phyloP scores from a whole-genome alignment of 2,329 filamentous ascomycete genomes.

The Graphilbum sp. region DNA sequence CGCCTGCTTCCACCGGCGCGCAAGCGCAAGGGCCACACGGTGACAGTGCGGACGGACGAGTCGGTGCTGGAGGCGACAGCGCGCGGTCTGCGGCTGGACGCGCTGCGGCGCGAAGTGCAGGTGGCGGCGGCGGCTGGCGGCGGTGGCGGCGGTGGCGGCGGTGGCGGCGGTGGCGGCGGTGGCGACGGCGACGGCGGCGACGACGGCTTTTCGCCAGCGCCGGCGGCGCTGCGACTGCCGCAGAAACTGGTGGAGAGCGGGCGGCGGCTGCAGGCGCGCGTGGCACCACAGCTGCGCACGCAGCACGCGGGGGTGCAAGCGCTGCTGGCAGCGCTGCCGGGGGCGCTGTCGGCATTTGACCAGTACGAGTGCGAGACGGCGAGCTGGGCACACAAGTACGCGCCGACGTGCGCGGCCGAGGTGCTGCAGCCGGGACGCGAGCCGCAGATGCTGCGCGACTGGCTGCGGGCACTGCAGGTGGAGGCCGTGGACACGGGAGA shows the following conservation, averaged over 20 bases:
- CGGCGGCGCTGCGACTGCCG: conserved; percentile 36
- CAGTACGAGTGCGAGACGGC: conserved; percentile 54
- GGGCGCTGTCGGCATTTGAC: conserved; percentile 64
- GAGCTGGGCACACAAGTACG: conserved; percentile 74
- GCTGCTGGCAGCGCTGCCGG: conserved; percentile 43
- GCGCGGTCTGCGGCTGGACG: conserved; percentile 22
- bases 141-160: conserved; percentile 16
- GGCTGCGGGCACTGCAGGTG: conserved; percentile 64
- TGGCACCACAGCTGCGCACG: conserved; percentile 29
- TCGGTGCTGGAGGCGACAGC: conserved; percentile 22
- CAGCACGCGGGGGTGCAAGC: conserved; percentile 2
- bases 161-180: conserved; percentile 17
- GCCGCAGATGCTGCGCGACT: conserved; percentile 55
- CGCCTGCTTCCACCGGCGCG: conserved; percentile 12
- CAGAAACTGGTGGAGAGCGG: conserved; percentile 42
- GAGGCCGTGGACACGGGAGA: conserved; percentile 54
- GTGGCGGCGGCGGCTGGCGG: conserved; percentile 10
- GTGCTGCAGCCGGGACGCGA: conserved; percentile 64
- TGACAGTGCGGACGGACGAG: conserved; percentile 23
- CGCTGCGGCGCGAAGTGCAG: neutral
- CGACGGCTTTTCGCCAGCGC: conserved; percentile 26
- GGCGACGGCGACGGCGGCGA: conserved; percentile 19
- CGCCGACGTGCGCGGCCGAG: conserved; percentile 49
- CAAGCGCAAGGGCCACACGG: conserved; percentile 33
- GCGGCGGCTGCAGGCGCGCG: conserved; percentile 29